Percentiles rank a stretch among this genome's conserved stretches.
These are phyloP conservation scores for Mycena indigotica DNA, from an alignment of 768 basidiomycete genomes.

Conservation along the genomic window DNA sequence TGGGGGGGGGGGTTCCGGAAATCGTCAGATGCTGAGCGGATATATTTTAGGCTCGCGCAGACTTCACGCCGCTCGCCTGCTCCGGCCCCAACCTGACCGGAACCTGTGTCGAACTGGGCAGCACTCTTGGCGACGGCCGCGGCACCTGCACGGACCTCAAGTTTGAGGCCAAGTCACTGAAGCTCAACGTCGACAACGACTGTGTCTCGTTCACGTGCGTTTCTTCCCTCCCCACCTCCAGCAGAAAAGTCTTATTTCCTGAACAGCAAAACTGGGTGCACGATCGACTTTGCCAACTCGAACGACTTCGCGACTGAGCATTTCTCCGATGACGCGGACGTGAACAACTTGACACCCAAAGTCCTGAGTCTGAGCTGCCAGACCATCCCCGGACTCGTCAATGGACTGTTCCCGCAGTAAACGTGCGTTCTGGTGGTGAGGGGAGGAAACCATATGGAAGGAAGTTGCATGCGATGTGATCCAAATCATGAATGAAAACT, in stretches of 20 bases:
- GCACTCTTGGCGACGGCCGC: neutral
- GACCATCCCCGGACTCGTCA: slow-evolving; percentile 9
- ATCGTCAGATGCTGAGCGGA: neutral
- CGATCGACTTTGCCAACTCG: neutral
- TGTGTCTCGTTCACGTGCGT: slow-evolving; percentile 12
- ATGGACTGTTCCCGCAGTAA: slow-evolving; percentile 15
- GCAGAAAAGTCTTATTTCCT: neutral
- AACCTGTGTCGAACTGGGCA: slow-evolving; percentile 1
- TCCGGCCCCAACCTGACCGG: slow-evolving; percentile 6
- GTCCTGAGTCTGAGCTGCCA: slow-evolving; percentile 13
- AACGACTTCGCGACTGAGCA: slow-evolving; percentile 8
- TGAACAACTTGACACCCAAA: neutral
- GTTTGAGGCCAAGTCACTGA: neutral
- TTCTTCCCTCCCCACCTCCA: neutral
- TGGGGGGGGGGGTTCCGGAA: too few relatives aligned
- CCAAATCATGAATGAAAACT: too few relatives aligned
- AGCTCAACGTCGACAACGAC: slow-evolving; percentile 10
- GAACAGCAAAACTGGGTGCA: neutral
- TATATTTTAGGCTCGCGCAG: neutral
- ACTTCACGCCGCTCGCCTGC: slow-evolving; percentile 6
- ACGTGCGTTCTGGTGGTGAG: too few relatives aligned
- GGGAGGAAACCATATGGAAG: too few relatives aligned
- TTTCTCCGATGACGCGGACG: slow-evolving; percentile 9
- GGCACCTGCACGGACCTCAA: slow-evolving; percentile 12
- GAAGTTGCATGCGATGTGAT: too few relatives aligned